Evolutionary conservation across 2,329 filamentous ascomycete species (phyloP).

Genomic region (Samsoniella hepiali): DNA sequence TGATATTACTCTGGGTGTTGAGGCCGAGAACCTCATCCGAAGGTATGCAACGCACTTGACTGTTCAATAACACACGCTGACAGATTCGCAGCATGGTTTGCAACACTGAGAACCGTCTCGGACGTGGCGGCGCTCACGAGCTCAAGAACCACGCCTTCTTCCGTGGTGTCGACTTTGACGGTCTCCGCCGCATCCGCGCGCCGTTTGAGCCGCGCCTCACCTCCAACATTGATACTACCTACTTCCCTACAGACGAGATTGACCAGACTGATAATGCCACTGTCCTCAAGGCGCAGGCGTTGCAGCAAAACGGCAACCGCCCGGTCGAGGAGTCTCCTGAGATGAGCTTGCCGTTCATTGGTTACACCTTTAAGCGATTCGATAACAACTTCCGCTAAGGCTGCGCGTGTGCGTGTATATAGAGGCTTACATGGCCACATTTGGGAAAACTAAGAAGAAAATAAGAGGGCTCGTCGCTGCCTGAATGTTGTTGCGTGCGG

Average conservation of each 20-base stretch:
- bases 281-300: conserved; percentile 77
- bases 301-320: conserved; percentile 58
- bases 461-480: not conserved
- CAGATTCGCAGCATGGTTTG: conserved; percentile 72
- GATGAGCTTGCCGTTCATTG: conserved; percentile 79
- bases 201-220: conserved; percentile 93
- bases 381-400: conserved; percentile 64
- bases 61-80: conserved; percentile 18
- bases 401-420: not conserved
- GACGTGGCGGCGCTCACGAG: conserved; percentile 80
- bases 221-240: conserved; percentile 92
- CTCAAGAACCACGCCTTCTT: conserved; percentile 96
- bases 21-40: conserved; percentile 89
- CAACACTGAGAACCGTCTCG: conserved; percentile 88
- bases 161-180: conserved; percentile 93
- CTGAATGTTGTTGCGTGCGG: not conserved
- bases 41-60: conserved; percentile 55
- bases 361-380: conserved; percentile 86
- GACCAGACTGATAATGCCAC: conserved; percentile 94
- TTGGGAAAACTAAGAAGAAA: not conserved
- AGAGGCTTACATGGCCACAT: conserved; percentile 5
- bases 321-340: conserved; percentile 77
- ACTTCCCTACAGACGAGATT: conserved; percentile 98
- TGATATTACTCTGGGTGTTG: conserved; percentile 81
- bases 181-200: conserved; percentile 85